Evolutionary conservation across 495 filamentous ascomycete genomes (phyloP), one percentile per base, ranked within the genome.

Genomic region (Aspergillus mulundensis): DNA sequence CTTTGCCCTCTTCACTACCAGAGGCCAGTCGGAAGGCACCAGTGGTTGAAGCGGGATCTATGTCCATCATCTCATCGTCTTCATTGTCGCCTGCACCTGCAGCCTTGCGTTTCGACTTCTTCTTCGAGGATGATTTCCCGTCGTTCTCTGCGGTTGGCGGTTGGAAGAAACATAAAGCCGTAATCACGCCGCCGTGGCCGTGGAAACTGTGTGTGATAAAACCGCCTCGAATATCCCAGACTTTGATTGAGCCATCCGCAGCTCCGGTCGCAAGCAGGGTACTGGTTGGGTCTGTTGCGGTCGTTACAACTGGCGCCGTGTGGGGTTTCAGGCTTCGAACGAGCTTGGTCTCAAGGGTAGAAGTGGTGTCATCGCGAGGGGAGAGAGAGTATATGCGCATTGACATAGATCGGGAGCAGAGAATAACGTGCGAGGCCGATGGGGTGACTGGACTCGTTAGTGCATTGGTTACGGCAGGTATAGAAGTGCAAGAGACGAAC

Each of bases 151-250:
- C 46, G 24, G 56, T 54, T 20, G 71, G 67, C 2, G 89, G 76
- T 65, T 95, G 85, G 68, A 97, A 99, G 68, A 99, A 99, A 64
- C 84, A 84, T 21, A 97, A 76, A 6, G 94, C 89, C 6, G 94
- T 95, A 20, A 99, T 82, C 34, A 97, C 81, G 6, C 94, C 90
- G 60, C 89, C 87, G 54, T 93, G 92, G 15, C 93, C 94, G 60
- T 90, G 86, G 67, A 99, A 92, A 2, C 91, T 97, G 69, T 99
- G 94, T 15, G 94, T 99, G 23, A 90, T 83, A 67, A 85, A 97
- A 14, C 94, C 95, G 16, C 88, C 91, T 54, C 79, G 74, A 36
- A 99, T 92, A 73, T 99, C 95, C 91, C 90, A 97, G 50, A 99
- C 86, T 69, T 99, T 99, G 58, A 96, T 87, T 4, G 85, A 80